Evolutionary conservation across 257 asterid genomes (phyloP).

Genomic region (Solanum raphanifolium): DNA sequence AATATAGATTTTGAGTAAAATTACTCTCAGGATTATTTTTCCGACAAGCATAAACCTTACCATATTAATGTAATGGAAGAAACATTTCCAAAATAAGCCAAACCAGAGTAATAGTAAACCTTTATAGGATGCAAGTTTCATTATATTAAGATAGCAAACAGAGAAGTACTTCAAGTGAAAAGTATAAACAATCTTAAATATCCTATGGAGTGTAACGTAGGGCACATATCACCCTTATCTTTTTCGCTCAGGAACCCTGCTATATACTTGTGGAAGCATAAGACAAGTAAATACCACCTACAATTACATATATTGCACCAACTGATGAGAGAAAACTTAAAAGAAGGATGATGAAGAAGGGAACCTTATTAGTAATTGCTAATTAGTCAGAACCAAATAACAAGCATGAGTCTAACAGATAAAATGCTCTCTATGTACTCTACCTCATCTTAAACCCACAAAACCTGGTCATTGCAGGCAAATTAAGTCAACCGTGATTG

Average conservation of each 20-base stretch:
- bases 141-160: not conserved
- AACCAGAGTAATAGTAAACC: not conserved
- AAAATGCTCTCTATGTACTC: not conserved
- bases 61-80: not conserved
- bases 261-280: not conserved
- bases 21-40: not conserved
- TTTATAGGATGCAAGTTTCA: not conserved
- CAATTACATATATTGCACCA: not conserved
- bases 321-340: not conserved
- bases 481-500: not conserved
- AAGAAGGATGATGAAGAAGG: not conserved
- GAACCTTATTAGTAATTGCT: not conserved
- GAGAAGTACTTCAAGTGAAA: not conserved
- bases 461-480: not conserved
- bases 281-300: not conserved
- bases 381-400: not conserved
- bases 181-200: not conserved
- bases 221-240: not conserved
- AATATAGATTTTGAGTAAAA: not conserved
- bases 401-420: not conserved
- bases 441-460: not conserved
- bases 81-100: not conserved
- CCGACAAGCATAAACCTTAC: not conserved
- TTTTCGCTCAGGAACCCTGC: not conserved
- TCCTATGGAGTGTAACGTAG: not conserved